These are phyloP conservation scores for Nannochloris sp. DNA, from an alignment of 139 green algal species.

Conservation along the genomic window DNA sequence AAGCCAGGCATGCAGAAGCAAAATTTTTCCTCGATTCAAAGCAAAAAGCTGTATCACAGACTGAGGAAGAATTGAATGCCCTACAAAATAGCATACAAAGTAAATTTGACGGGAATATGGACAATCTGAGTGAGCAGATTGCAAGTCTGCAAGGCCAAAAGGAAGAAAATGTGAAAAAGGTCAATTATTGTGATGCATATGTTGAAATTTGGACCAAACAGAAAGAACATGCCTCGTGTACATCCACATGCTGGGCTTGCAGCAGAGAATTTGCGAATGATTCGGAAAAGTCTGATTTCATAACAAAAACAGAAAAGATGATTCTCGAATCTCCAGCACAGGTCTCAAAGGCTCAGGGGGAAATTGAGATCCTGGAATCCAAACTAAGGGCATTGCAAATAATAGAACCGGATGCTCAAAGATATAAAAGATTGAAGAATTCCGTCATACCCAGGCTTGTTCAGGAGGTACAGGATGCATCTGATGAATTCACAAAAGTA, in stretches of 20 bases:
- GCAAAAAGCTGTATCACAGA: too few relatives aligned
- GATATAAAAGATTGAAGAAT: constrained; percentile 1
- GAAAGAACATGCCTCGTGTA: constrained; percentile 4
- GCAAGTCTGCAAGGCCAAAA: neutral
- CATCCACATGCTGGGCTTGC: constrained; percentile 33
- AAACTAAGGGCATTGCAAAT: neutral
- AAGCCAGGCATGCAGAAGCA: too few relatives aligned
- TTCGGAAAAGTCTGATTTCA: constrained; percentile 22
- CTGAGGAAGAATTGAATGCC: too few relatives aligned
- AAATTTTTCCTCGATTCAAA: too few relatives aligned
- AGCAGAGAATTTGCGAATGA: constrained; percentile 10
- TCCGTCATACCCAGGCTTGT: neutral
- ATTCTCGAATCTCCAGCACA: neutral
- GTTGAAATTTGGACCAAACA: neutral
- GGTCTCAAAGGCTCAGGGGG: neutral
- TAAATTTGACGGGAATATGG: too few relatives aligned
- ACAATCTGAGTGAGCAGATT: too few relatives aligned
- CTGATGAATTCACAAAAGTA: neutral
- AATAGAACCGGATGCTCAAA: constrained; percentile 3
- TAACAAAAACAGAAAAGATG: constrained; percentile 4
- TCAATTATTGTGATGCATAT: neutral
- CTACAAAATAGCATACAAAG: too few relatives aligned
- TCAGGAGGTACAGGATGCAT: neutral
- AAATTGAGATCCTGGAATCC: constrained; percentile 8
- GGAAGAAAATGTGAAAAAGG: neutral